Conservation (phyloP, 2,329 filamentous ascomycete genomes). For the Ophiobolus disseminans region DNA sequence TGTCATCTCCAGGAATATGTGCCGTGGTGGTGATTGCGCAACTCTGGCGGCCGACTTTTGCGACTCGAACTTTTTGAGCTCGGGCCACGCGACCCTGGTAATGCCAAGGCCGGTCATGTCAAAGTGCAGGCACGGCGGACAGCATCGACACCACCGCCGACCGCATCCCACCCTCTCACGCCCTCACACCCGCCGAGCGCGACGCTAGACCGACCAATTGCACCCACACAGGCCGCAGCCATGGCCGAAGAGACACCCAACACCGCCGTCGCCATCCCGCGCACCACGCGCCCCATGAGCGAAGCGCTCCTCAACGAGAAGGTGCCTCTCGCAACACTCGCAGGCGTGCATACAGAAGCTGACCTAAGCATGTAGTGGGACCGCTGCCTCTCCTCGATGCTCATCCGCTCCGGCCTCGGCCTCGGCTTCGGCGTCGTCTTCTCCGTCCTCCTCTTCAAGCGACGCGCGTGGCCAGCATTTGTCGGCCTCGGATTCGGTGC, state of each 20-base stretch:
- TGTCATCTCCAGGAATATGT: conserved; percentile 15
- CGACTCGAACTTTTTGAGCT: conserved; percentile 13
- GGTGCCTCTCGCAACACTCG: no score
- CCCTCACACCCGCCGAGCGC: conserved; percentile 20
- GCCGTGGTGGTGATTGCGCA: conserved; percentile 11
- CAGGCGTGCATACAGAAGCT: no score
- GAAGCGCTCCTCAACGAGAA: conserved; percentile 99
- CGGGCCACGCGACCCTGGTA: conserved; percentile 12
- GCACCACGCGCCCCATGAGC: conserved; percentile 82
- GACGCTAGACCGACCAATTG: conserved; percentile 38
- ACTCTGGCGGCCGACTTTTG: not conserved
- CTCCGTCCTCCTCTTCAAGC: conserved; percentile 97
- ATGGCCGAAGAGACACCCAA: conserved; percentile 66
- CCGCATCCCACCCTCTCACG: conserved; percentile 12
- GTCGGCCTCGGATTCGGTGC: conserved; percentile 94
- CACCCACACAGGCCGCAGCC: conserved; percentile 36
- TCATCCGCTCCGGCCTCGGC: conserved; percentile 95
- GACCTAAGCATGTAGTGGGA: conserved; percentile 79
- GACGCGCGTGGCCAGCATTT: conserved; percentile 96
- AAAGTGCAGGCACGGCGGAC: conserved; percentile 32
- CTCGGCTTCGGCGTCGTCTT: conserved; percentile 98
- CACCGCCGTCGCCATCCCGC: conserved; percentile 69
- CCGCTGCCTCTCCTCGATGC: conserved; percentile 93
- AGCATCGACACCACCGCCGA: conserved; percentile 33
- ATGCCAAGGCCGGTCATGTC: conserved; percentile 33